A percentile compares a stretch with the other conserved stretches of the same genome.
Conservation (phyloP, 2,329 filamentous ascomycete species). For the Aschersonia sp. region DNA sequence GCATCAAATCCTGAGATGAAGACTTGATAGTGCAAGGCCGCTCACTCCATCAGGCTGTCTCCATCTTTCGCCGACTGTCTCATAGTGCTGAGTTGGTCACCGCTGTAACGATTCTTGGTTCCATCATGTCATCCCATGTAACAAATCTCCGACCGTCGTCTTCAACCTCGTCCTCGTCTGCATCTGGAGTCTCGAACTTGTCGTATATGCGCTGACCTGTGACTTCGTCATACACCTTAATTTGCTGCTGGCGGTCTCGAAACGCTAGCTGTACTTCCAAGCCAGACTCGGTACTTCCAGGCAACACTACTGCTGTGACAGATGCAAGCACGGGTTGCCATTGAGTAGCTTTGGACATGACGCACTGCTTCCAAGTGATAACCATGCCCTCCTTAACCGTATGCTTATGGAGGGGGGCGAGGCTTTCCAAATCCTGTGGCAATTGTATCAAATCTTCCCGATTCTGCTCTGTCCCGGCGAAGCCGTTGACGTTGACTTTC, state of each 20-base stretch:
- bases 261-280: slow-evolving; percentile 53
- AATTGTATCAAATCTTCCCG: slow-evolving; percentile 47
- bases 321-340: slow-evolving; percentile 51
- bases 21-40: not conserved
- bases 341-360: slow-evolving; percentile 44
- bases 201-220: slow-evolving; percentile 62
- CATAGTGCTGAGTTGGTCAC: slow-evolving; percentile 6
- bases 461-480: not conserved
- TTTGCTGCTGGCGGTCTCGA: slow-evolving; percentile 46
- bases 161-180: slow-evolving; percentile 41
- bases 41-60: not conserved
- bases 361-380: slow-evolving; percentile 53
- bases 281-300: slow-evolving; percentile 30
- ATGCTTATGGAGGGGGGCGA: slow-evolving; percentile 33
- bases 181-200: slow-evolving; percentile 60
- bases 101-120: slow-evolving; percentile 47
- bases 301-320: slow-evolving; percentile 53
- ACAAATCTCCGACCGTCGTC: slow-evolving; percentile 50
- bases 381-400: slow-evolving; percentile 44
- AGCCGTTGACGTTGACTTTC: not conserved
- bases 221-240: slow-evolving; percentile 46
- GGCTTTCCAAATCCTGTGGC: slow-evolving; percentile 37
- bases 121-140: slow-evolving; percentile 46
- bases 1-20: too few species aligned
- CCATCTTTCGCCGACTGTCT: not conserved